Base-by-base conservation (phyloP, 495 filamentous ascomycete genomes). In the Collariella sp. region DNA sequence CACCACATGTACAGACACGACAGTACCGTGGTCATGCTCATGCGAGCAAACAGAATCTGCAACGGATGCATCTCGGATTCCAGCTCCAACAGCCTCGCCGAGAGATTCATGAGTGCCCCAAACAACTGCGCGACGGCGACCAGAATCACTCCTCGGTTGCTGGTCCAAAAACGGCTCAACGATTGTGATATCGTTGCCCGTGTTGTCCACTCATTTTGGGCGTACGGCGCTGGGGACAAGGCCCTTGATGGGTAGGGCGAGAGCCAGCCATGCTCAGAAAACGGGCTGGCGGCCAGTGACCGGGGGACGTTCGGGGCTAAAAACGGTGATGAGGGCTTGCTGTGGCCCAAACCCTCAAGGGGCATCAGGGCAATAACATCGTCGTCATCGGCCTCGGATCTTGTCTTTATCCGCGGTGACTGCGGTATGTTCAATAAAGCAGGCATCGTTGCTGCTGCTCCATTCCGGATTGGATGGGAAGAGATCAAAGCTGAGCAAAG, bases 31-130 rank as follows among this genome's bases (percentile, higher is more conserved):
- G 91, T 96, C 54, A 95, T 80, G 40, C 74, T 76, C 86, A 94
- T 93, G 22, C 93, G 80, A 4, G 77, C 84, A 65, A 96, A 94
- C 35, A 96, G 77, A 49, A 98, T 83, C 71, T 95, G 91, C 62
- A 95, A 85, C 10, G 91, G 88, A 72, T 94, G 81, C 75, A 93
- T 83, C 0, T 78, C 82, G 26, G 83, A 73, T 19, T 86, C 79
- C 4, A 84, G 75, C 63, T 94, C 89, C 41, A 96, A 71, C 2
- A 94, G 63, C 36, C 91, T 78, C 0, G 89, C 88, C 22, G 83
- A 80, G 7, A 94, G 78, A 65, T 91, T 94, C 93, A 98, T 98
- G 42, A 88, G 68, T 0, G 85, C 83, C 0, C 86, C 90, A 60
- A 96, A 96, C 34, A 94, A 70, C 70, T 96, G 90, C 10, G 90